These are phyloP conservation scores for Pythium brassicae DNA, from an alignment of 352 stramenopile genomes.

Conservation along the genomic window DNA sequence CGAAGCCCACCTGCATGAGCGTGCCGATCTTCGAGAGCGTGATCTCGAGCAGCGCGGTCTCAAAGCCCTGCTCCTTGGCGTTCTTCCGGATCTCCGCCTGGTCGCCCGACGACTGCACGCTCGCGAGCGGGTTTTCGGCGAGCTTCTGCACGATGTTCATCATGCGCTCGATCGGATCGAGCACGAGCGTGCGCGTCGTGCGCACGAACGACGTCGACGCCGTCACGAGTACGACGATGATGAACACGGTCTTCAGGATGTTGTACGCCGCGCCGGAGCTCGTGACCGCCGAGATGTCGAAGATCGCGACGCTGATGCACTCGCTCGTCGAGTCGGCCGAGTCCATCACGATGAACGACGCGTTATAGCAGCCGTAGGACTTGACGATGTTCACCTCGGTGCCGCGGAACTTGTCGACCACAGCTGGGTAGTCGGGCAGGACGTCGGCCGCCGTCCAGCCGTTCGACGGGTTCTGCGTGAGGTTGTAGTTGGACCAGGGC, in stretches of 20 bases:
- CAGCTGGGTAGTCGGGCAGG: slow-evolving; percentile 30
- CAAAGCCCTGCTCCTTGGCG: slow-evolving; percentile 73
- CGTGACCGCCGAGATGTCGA: slow-evolving; percentile 65
- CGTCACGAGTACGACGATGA: slow-evolving; percentile 79
- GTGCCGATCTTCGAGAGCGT: slow-evolving; percentile 79
- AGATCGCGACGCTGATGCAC: slow-evolving; percentile 78
- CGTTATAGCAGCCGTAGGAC: slow-evolving; percentile 72
- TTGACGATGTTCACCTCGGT: slow-evolving; percentile 73
- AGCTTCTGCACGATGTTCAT: slow-evolving; percentile 87
- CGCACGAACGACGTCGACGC: slow-evolving; percentile 81
- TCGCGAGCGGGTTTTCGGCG: slow-evolving; percentile 85
- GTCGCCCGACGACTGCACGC: slow-evolving; percentile 60
- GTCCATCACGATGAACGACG: slow-evolving; percentile 54
- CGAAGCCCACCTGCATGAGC: slow-evolving; percentile 86
- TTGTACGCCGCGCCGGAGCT: slow-evolving; percentile 65
- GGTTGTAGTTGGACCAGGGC: slow-evolving; percentile 33
- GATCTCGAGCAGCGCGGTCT: slow-evolving; percentile 77
- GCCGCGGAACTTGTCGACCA: slow-evolving; percentile 39
- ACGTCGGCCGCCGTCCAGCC: slow-evolving; percentile 38
- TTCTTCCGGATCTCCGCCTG: slow-evolving; percentile 70
- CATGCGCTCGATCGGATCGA: slow-evolving; percentile 91
- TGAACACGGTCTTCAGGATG: slow-evolving; percentile 85
- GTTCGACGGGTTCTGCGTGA: slow-evolving; percentile 58
- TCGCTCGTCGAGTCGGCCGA: slow-evolving; percentile 35
- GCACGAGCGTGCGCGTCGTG: slow-evolving; percentile 77